Base-by-base conservation (phyloP, 345 rosid species). In the Gossypium rotundifolium region DNA sequence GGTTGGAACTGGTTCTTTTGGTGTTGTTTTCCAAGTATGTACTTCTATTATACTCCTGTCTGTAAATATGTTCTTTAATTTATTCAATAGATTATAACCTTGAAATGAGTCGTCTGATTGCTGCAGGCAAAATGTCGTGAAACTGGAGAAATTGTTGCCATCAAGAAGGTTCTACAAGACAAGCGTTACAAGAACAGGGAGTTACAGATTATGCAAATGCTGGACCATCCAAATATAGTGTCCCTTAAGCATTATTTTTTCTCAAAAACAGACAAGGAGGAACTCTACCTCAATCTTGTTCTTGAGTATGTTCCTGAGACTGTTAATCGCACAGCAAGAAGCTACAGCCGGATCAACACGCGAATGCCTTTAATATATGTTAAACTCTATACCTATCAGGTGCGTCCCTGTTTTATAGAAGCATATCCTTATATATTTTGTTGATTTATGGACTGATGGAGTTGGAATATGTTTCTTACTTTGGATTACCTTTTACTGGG, bases 81-180 rank as follows among this genome's bases (percentile, higher is more conserved):
- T 46, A 10, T 64, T 27, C 18, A 20, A 57, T 12, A 2, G 52
- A n/a, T 75, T 72, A 18, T 7, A 33, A 70, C 54, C 5, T 7
- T 63, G 74, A 68, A 73, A 61, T 51, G 23, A 57, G 67, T 76
- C 69, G 23, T 65, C 60, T 83, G 53, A 48, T 71, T 62, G 75
- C 9, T 72, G 81, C 87, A 94, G 98, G 98, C 98, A 18, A 94
- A 92, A 85, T 92, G 97, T 78, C 80, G 93, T 77, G 98, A 94
- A 89, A 90, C 95, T 16, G 98, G 95, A 75, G 98, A 92, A 76
- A 82, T 86, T 66, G 91, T 94, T 68, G 97, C 98, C 69, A 94
- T 94, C 72, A 94, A 94, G 88, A 94, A 94, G 88, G 98, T 94
- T 77, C 91, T 94, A 53, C 97, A 94, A 75, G 98, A 94, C 82